Evolutionary conservation across 768 basidiomycete genomes (phyloP).

Genomic region (Pholiota microspora): DNA sequence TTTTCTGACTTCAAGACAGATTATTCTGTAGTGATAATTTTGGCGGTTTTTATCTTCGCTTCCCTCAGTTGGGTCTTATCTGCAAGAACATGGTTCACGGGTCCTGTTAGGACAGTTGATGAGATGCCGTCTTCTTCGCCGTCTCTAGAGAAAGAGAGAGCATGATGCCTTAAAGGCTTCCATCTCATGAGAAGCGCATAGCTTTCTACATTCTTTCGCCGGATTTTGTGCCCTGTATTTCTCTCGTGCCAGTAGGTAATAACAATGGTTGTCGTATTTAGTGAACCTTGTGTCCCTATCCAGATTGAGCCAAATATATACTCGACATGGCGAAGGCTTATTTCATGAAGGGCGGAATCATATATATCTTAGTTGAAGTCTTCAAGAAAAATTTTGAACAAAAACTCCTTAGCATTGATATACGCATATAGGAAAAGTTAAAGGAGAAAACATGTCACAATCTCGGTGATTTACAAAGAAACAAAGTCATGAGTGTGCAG

Average conservation of each 20-base stretch:
- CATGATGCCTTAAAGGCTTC: neutral
- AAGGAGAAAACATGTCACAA: no score
- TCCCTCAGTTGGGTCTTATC: conserved; percentile 62
- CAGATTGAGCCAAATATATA: no score
- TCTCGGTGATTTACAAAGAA: no score
- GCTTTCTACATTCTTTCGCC: no score
- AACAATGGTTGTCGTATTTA: no score
- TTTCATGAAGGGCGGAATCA: no score
- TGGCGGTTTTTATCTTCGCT: conserved; percentile 64
- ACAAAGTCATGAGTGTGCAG: no score
- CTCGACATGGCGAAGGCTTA: no score
- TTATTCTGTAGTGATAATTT: conserved; percentile 66
- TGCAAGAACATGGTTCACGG: conserved; percentile 69
- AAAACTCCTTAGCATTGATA: neutral
- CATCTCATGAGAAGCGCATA: neutral
- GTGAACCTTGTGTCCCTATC: no score
- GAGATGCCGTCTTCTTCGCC: conserved; percentile 12
- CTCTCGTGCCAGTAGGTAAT: no score
- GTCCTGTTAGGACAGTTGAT: conserved; percentile 55
- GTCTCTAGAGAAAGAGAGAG: conserved; percentile 8
- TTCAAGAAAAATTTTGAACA: neutral
- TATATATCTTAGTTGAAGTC: neutral
- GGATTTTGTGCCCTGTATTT: no score
- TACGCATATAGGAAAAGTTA: neutral
- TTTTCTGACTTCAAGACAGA: conserved; percentile 36